Base-by-base conservation (phyloP, 2,329 filamentous ascomycete species). In the Aspergillus transmontanensis region DNA sequence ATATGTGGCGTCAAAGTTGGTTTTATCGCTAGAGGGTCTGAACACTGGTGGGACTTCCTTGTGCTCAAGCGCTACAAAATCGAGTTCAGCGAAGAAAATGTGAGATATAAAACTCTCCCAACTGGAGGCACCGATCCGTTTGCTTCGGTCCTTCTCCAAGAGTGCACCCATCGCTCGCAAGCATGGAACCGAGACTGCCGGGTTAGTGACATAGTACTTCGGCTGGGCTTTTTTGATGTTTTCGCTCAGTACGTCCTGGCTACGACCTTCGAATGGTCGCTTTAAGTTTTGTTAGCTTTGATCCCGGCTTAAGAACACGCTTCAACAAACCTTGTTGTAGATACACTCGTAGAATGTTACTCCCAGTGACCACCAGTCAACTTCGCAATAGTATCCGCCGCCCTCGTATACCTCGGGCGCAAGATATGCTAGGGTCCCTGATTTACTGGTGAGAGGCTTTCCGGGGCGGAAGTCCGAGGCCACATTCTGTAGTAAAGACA, bases 341-440 rank as follows among this genome's bases (percentile, higher is more conserved):
- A 99, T 97, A 85, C 95, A 98, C 79, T 99, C 95, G 78, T 97
- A 99, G 78, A 98, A 98, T n/a, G 96, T 86, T 53, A 99, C 95
- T 56, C 95, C 95, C 26, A 99, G 81, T 6, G 95, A 98, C 95
- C 95, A 99, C 95, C 95, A 99, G 77, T 99, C 95, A 48, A 95
- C 94, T 71, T 95, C 92, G 54, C 89, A 88, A 64, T 91, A 89
- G 75, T 99, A 99, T 45, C 95, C 95, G 65, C 89, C 90, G 56
- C 94, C 94, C 68, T 89, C 86, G 73, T 98, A 99, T 2, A 98
- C 95, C 77, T 99, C 95, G 5, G 95, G 95, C 1, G 94, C 94
- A 9, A 99, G 87, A 75, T 99, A 99, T 59, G 95, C 95, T 63
- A 99, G 82, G 0, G 95, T 99, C 36, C 95, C 95, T 0, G 95